Base-by-base conservation (phyloP, 2,329 filamentous ascomycete species). In the Colletotrichum navitas region DNA sequence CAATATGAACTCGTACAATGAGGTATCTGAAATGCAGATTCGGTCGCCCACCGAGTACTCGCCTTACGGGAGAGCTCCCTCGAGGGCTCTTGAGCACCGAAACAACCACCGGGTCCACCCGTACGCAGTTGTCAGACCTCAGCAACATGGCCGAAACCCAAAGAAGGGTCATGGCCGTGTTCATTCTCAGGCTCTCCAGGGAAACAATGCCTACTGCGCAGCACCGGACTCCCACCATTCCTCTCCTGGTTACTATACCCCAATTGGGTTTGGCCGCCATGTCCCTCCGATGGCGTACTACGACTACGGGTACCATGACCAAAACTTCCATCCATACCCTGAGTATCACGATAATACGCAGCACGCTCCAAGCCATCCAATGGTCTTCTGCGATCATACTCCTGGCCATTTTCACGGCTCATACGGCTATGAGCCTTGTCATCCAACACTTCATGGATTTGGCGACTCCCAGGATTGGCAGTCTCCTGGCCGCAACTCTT, bases 51-150 rank as follows among this genome's bases (percentile, higher is more conserved):
- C 14, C 24, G 59, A 51, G 43, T 32, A 5, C 14, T 62, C 45
- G n/a, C 14, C 60, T 36, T 14, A 41, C 2, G 12, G 18, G 29
- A 8, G n/a, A 41, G 45, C 32, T n/a, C 47, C 34, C 14, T 14
- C 47, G 5, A 52, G 34, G 26, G 34, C 34, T 52, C 14, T 18
- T 16, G 32, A 36, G 16, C 45, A n/a, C n/a, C 39, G 34, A 36
- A 49, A 26, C 5, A 39, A 52, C 60, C 32, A 52, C 32, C 60
- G 45, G 11, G 16, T 10, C 49, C 45, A 52, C n/a, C 60, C 60
- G 47, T 63, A 63, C 47, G n/a, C 29, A 10, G 34, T 12, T 5
- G 26, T 18, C 16, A 63, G 34, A 32, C n/a, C 11, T 14, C 11
- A 26, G 34, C 45, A 18, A 39, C 45, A 16, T 41, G 47, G 60